Evolutionary conservation across 768 basidiomycete species (phyloP).

Genomic region (Boletus fagicola): DNA sequence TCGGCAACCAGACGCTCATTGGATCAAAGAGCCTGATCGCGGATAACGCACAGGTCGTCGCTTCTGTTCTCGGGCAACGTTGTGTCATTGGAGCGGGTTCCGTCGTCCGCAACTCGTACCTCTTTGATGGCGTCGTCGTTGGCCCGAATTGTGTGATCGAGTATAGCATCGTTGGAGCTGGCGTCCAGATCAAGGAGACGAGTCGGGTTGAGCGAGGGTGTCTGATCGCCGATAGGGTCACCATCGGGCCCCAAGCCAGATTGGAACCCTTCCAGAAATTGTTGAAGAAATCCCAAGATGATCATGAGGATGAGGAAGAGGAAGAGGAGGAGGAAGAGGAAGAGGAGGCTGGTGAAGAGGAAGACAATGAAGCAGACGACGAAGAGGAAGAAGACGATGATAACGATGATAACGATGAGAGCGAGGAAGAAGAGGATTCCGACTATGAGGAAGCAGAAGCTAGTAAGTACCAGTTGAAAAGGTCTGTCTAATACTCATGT

Average conservation of each 20-base stretch:
- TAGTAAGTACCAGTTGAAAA: constrained; percentile 41
- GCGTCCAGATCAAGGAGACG: constrained; percentile 67
- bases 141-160: constrained; percentile 71
- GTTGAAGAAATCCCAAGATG: constrained; percentile 48
- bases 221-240: constrained; percentile 78
- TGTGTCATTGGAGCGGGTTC: constrained; percentile 72
- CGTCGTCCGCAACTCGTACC: constrained; percentile 70
- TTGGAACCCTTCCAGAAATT: constrained; percentile 72
- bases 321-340: constrained; percentile 27
- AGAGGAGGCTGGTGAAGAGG: constrained; percentile 19
- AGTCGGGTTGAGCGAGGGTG: constrained; percentile 71
- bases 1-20: constrained; percentile 80
- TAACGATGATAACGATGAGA: constrained; percentile 32
- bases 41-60: constrained; percentile 61
- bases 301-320: constrained; percentile 30
- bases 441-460: constrained; percentile 68
- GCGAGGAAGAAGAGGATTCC: constrained; percentile 46
- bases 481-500: not conserved
- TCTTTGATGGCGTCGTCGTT: constrained; percentile 76
- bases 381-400: constrained; percentile 36
- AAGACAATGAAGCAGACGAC: constrained; percentile 32
- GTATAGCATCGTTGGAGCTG: constrained; percentile 77
- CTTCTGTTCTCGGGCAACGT: constrained; percentile 76
- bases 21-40: constrained; percentile 71
- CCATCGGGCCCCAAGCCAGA: constrained; percentile 68